These are phyloP conservation scores for Eimeria acervulina DNA, from an alignment of 169 alveolate genomes.

Conservation along the genomic window DNA sequence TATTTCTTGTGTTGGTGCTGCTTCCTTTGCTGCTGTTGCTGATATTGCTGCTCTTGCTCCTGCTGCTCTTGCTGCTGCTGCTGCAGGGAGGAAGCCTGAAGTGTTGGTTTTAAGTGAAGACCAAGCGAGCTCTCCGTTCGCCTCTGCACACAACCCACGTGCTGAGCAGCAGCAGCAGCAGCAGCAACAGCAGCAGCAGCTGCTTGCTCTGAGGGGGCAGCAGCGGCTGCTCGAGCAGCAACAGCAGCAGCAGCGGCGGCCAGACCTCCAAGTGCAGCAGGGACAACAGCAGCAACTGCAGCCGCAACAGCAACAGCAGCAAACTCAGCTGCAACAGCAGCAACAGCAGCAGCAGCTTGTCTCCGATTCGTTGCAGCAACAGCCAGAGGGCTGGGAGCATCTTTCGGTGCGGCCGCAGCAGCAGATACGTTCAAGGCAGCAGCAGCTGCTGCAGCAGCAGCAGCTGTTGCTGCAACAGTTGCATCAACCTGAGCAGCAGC, in stretches of 20 bases:
- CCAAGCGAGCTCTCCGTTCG: not conserved
- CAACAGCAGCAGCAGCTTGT: not conserved
- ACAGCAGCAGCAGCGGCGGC: constrained; percentile 12
- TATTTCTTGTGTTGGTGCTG: not conserved
- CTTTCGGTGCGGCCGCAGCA: not conserved
- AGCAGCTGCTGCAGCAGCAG: constrained; percentile 33
- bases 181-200: constrained; percentile 41
- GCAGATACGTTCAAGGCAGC: not conserved
- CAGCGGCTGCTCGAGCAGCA: not conserved
- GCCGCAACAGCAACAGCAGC: constrained; percentile 25
- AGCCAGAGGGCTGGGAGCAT: not conserved
- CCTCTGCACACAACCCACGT: not conserved
- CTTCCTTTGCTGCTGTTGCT: not conserved
- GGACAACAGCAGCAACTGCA: not conserved
- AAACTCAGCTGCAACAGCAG: not conserved
- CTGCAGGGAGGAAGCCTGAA: constrained; percentile 54
- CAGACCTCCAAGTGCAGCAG: not conserved
- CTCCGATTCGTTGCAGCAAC: not conserved
- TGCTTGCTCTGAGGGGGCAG: not conserved
- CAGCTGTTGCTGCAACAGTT: constrained; percentile 33
- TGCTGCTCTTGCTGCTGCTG: not conserved
- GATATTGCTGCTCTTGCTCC: not conserved
- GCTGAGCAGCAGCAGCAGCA: constrained; percentile 2
- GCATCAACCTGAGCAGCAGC: constrained; percentile 1
- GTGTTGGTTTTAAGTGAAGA: constrained; percentile 6